These are phyloP conservation scores for Chlorociboria aeruginascens DNA, from an alignment of 495 filamentous ascomycete species.

Conservation along the genomic window DNA sequence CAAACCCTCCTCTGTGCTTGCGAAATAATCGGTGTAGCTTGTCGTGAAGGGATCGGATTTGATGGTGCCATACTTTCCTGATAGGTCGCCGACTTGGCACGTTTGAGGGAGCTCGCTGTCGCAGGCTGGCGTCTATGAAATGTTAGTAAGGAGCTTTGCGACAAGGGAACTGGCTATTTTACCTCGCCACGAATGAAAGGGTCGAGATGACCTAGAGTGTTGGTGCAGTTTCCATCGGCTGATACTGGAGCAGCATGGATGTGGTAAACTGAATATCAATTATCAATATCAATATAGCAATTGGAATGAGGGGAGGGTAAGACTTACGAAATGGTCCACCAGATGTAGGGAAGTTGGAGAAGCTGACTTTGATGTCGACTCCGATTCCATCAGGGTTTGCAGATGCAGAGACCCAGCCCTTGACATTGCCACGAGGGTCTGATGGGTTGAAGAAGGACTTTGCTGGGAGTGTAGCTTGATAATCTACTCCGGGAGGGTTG, in stretches of 20 bases:
- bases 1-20: constrained; percentile 43
- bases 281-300: constrained; percentile 4
- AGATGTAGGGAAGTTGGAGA: constrained; percentile 52
- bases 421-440: constrained; percentile 40
- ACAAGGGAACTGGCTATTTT: neutral
- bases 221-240: constrained; percentile 65
- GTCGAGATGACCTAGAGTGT: constrained; percentile 55
- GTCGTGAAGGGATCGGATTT: constrained; percentile 30
- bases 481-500: constrained; percentile 49
- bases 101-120: constrained; percentile 46
- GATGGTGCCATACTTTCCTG: constrained; percentile 70
- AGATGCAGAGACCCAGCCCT: constrained; percentile 47
- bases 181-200: constrained; percentile 30
- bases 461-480: constrained; percentile 47
- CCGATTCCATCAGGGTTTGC: constrained; percentile 47
- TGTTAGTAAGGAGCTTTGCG: neutral
- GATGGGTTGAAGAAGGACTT: constrained; percentile 32
- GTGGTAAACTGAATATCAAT: constrained; percentile 54
- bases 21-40: constrained; percentile 55
- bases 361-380: constrained; percentile 44
- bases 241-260: constrained; percentile 68
- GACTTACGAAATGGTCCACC: constrained; percentile 63
- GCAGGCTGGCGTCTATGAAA: constrained; percentile 47
- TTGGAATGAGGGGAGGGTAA: neutral
- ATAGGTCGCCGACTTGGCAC: constrained; percentile 76